Base-by-base conservation (phyloP, 495 filamentous ascomycete species). In the Acidomyces sp. region DNA sequence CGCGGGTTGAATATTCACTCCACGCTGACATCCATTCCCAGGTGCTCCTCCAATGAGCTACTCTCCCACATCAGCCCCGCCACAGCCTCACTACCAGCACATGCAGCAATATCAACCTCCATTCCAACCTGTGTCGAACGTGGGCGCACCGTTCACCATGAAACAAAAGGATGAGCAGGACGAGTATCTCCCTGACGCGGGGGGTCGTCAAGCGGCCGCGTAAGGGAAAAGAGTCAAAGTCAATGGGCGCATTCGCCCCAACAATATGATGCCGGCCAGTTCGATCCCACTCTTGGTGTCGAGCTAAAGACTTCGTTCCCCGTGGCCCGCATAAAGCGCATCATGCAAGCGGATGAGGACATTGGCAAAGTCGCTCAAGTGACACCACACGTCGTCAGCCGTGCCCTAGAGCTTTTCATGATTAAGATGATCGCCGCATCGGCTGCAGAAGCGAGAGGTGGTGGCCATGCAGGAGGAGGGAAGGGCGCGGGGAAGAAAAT, bases 261-360 rank as follows among this genome's bases (percentile, higher is more conserved):
- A 19, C 34, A 47, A 36, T 5, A 27, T 18, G n/a, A 16, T 18
- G 20, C 53, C 16, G 39, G 44, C n/a, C n/a, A n/a, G n/a, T n/a
- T n/a, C n/a, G 38, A 41, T 30, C 31, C 52, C 20, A 44, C 38
- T 11, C 34, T 39, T 58, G 63, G 70, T 53, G 65, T 93, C 52
- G 61, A 86, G 16, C 84, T 99, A 39, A 84, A 77, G 61, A 95
- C 86, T 16, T 94, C 95, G 48, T 99, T 99, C 54, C 90, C 90
- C 3, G 93, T 95, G 23, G 90, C 90, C 42, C 75, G 90, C 35
- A 99, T 96, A 60, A 99, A 99, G 72, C 80, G 90, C 37, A 96
- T 99, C 47, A 96, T 99, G 90, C 90, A 99, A 61, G 90, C 90
- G 5, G 90, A 99, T 55, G 90, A 99, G 54, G 90, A 99, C 62